Base-by-base conservation (phyloP, 306 rosid species). In the Adenanthera pavonina region DNA sequence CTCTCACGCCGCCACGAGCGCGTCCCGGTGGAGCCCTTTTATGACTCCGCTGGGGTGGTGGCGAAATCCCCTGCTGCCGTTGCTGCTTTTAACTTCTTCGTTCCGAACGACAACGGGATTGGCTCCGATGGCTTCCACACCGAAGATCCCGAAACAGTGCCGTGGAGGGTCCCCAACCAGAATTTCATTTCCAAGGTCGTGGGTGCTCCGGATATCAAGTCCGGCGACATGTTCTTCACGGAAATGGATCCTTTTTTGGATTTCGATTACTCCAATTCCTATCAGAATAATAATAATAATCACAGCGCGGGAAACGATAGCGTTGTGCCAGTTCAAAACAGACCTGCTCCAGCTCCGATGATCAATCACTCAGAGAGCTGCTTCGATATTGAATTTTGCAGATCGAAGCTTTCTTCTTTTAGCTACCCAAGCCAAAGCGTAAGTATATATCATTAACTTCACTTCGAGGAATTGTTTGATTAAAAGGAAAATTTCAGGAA, bases 1-100 rank as follows among this genome's bases (percentile, higher is more conserved):
- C 83, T 91, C 3, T 88, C 95, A 1, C 80, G 82, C 12, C 95
- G 95, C 78, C 95, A 91, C 87, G 90, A 89, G 71, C 89, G 92
- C 0, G 87, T 89, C 20, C 93, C 93, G 4, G 87, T 89, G 19
- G 87, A 89, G 78, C 91, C 92, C 4, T 88, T 91, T 67, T 85
- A 57, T 9, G 91, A 87, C 83, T 62, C 90, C 0, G 80, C 86
- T 10, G 91, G 82, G 30, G 82, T 87, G 3, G 35, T 82, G 9
- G 62, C 67, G 20, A 86, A 80, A 10, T 69, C 74, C 54, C 44
- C 74, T 19, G 53, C 53, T 6, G 38, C 74, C 6, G 57, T 85
- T 33, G n/a, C 65, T 10, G 87, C 75, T 59, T 41, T 83, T 35
- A 83, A 19, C 78, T 78, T 76, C 40, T 41, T 77, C 48, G 48